phyloP scores from a whole-genome alignment of 2,329 filamentous ascomycete genomes.

The Drechslerella dactyloides region DNA sequence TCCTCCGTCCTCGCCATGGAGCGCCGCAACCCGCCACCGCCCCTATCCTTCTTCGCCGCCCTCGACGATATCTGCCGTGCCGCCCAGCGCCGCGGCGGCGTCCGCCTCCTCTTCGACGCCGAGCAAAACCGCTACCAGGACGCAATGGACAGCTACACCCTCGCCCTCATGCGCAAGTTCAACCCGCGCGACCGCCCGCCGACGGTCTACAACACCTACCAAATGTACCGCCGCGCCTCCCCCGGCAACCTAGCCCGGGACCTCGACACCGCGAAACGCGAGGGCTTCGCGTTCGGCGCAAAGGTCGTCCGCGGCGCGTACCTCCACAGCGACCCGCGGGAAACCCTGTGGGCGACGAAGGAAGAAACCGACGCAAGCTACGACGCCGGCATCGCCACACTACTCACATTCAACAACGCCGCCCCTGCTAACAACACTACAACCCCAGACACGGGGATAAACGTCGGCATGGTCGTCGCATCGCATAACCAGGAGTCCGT shows the following conservation, averaged over 20 bases:
- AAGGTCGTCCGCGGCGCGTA: constrained; percentile 80
- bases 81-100: constrained; percentile 70
- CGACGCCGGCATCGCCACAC: constrained; percentile 71
- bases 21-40: constrained; percentile 68
- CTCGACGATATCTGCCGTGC: constrained; percentile 73
- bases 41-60: constrained; percentile 67
- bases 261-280: constrained; percentile 66
- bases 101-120: constrained; percentile 81
- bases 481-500: constrained; percentile 82
- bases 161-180: constrained; percentile 74
- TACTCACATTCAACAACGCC: constrained; percentile 63
- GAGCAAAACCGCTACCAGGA: constrained; percentile 80
- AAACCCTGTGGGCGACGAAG: constrained; percentile 75
- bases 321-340: constrained; percentile 71
- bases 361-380: constrained; percentile 74
- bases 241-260: constrained; percentile 67
- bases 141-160: constrained; percentile 74
- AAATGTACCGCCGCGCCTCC: constrained; percentile 74
- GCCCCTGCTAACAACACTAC: background rate
- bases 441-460: constrained; percentile 8
- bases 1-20: constrained; percentile 68
- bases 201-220: constrained; percentile 80
- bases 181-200: constrained; percentile 69
- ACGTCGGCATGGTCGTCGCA: constrained; percentile 71
- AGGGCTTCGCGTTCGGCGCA: constrained; percentile 71